Evolutionary conservation across 371 early-diverging fungal species (phyloP).

Genomic region (Mycotypha africana): DNA sequence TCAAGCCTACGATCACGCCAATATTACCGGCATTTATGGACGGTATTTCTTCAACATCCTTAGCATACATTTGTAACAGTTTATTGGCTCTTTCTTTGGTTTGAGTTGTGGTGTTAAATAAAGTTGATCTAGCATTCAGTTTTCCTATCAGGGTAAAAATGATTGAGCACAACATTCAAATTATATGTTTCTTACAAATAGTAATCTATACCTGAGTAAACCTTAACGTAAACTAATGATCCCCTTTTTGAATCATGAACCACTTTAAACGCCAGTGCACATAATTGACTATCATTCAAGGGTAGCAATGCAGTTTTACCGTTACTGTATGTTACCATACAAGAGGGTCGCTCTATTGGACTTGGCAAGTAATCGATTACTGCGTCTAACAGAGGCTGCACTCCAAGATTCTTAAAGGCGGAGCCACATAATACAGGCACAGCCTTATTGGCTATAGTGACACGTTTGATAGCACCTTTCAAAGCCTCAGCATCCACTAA

Average conservation of each 20-base stretch:
- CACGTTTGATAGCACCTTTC: slow-evolving; percentile 63
- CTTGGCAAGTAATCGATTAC: slow-evolving; percentile 84
- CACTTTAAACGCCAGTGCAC: slow-evolving; percentile 94
- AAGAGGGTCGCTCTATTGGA: slow-evolving; percentile 67
- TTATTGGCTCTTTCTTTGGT: slow-evolving; percentile 82
- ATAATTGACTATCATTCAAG: slow-evolving; percentile 50
- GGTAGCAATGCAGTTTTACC: slow-evolving; percentile 28
- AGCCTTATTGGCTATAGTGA: slow-evolving; percentile 60
- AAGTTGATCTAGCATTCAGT: slow-evolving; percentile 58
- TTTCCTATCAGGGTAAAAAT: slow-evolving; percentile 41
- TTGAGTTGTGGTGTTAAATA: slow-evolving; percentile 63
- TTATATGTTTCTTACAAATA: neutral
- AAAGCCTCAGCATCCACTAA: slow-evolving; percentile 56
- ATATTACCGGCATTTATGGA: slow-evolving; percentile 80
- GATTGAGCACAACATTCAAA: neutral
- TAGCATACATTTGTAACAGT: slow-evolving; percentile 89
- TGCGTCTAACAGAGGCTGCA: slow-evolving; percentile 90
- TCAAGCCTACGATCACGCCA: slow-evolving; percentile 84
- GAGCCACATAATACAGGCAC: slow-evolving; percentile 91
- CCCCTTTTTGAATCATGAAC: slow-evolving; percentile 81
- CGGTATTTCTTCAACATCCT: slow-evolving; percentile 84
- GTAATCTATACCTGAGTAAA: slow-evolving; percentile 72
- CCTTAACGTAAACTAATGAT: slow-evolving; percentile 88
- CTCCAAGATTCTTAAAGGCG: slow-evolving; percentile 86
- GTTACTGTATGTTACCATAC: slow-evolving; percentile 46